These are phyloP conservation scores for Arachnomyces sp. DNA, from an alignment of 2,329 filamentous ascomycete genomes.

Conservation along the genomic window DNA sequence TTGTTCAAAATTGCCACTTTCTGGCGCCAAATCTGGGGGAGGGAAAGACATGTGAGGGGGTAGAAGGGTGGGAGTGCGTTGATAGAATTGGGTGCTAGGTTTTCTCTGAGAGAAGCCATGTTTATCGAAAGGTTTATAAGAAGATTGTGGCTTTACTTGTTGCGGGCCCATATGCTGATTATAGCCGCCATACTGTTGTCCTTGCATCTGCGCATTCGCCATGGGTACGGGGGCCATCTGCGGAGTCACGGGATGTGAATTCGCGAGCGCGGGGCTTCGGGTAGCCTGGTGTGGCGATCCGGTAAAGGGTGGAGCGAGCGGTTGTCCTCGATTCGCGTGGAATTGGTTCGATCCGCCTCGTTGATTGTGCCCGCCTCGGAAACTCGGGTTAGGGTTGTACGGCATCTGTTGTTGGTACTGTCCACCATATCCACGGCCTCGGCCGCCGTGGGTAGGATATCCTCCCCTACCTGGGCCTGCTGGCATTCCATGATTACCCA, in stretches of 20 bases:
- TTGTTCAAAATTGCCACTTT: constrained; percentile 63
- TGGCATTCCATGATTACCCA: constrained; percentile 52
- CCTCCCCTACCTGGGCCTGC: constrained; percentile 48
- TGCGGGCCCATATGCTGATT: constrained; percentile 50
- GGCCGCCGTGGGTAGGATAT: constrained; percentile 46
- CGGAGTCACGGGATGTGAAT: constrained; percentile 61
- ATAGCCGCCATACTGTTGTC: constrained; percentile 52
- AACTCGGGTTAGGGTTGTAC: constrained; percentile 44
- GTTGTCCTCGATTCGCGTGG: constrained; percentile 38
- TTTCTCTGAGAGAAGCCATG: constrained; percentile 27
- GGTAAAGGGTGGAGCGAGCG: constrained; percentile 42
- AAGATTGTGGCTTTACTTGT: constrained; percentile 50
- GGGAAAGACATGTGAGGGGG: constrained; percentile 21
- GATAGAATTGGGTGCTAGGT: constrained; percentile 21
- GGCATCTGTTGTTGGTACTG: constrained; percentile 46
- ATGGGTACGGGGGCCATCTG: constrained; percentile 66
- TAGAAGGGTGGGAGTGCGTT: constrained; percentile 16
- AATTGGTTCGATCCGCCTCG: constrained; percentile 45
- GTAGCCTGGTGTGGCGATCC: constrained; percentile 61
- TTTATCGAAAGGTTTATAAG: constrained; percentile 22
- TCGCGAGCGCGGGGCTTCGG: constrained; percentile 58
- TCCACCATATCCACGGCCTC: constrained; percentile 51
- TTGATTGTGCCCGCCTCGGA: constrained; percentile 44
- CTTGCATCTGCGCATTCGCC: constrained; percentile 56
- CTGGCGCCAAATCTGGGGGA: constrained; percentile 57